Percentiles rank a stretch among this genome's conserved stretches.
Evolutionary conservation across 352 stramenopile species (phyloP).

Genomic region (Peronospora farinosa): DNA sequence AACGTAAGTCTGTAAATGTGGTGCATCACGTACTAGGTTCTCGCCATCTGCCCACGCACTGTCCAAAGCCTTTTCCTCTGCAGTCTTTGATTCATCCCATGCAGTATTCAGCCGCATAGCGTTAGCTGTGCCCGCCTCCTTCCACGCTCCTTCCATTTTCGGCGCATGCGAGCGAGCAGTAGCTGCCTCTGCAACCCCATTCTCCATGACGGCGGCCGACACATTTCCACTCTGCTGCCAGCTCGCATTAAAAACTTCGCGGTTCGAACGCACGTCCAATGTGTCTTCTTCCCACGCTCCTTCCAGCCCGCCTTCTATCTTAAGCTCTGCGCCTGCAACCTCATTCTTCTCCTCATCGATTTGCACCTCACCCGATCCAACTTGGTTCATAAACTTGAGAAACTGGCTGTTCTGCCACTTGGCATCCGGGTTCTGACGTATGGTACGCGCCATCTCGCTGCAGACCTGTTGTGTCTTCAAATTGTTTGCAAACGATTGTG

Average conservation of each 20-base stretch:
- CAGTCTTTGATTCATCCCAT: constrained; percentile 43
- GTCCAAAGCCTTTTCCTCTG: constrained; percentile 51
- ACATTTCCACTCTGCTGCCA: constrained; percentile 39
- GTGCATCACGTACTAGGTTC: constrained; percentile 37
- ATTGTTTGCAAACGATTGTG: constrained; percentile 25
- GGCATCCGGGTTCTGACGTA: constrained; percentile 70
- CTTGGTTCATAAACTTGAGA: constrained; percentile 81
- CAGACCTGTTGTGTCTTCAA: constrained; percentile 49
- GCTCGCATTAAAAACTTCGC: constrained; percentile 51
- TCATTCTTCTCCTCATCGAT: constrained; percentile 77
- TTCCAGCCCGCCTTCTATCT: constrained; percentile 52
- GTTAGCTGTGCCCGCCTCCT: constrained; percentile 22
- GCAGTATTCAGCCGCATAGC: constrained; percentile 34
- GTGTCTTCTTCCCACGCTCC: constrained; percentile 51
- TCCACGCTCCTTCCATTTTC: constrained; percentile 43
- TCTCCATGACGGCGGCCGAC: constrained; percentile 36
- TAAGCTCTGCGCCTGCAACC: constrained; percentile 37
- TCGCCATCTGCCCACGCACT: constrained; percentile 52
- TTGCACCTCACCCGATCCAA: constrained; percentile 62
- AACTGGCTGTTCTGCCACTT: constrained; percentile 86
- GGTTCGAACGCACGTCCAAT: constrained; percentile 45
- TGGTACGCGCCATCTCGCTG: constrained; percentile 63
- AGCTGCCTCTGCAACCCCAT: constrained; percentile 39
- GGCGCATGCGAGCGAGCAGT: constrained; percentile 22
- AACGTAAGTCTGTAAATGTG: not conserved